Conservation (phyloP, 306 rosid species). For the Astragalus membranaceus region DNA sequence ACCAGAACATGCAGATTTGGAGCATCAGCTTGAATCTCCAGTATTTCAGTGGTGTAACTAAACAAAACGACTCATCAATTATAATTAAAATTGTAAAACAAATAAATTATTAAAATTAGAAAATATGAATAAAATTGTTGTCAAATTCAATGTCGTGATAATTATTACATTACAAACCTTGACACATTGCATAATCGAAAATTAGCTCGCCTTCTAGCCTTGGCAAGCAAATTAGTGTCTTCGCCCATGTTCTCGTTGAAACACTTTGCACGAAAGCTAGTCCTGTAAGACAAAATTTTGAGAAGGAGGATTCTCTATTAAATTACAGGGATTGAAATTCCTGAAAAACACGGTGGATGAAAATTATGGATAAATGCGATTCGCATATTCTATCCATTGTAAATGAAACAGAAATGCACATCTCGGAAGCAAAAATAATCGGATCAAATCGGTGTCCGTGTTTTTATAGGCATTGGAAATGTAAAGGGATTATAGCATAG, state of each 20-base stretch:
- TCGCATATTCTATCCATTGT: background rate
- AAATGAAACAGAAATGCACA: background rate
- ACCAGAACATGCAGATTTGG: slow-evolving; percentile 66
- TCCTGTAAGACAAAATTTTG: slow-evolving; percentile 24
- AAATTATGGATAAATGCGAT: background rate
- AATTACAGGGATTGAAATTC: background rate
- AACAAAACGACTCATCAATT: background rate
- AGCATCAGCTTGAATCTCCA: slow-evolving; percentile 72
- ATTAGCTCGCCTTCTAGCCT: slow-evolving; percentile 36
- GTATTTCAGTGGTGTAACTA: slow-evolving; percentile 61
- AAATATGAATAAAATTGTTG: background rate
- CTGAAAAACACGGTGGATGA: background rate
- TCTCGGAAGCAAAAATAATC: background rate
- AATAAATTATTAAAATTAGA: background rate
- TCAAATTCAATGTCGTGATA: background rate
- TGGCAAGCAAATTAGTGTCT: slow-evolving; percentile 23
- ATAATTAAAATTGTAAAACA: background rate
- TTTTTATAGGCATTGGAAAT: background rate
- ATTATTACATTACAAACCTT: slow-evolving; percentile 39
- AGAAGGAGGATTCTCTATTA: background rate
- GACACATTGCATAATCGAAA: slow-evolving; percentile 68
- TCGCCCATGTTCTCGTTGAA: slow-evolving; percentile 33
- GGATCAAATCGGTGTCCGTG: background rate
- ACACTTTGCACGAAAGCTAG: slow-evolving; percentile 25
- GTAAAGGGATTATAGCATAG: background rate